Evolutionary conservation across 768 basidiomycete genomes (phyloP).

Genomic region (Gelatoporia subvermispora): DNA sequence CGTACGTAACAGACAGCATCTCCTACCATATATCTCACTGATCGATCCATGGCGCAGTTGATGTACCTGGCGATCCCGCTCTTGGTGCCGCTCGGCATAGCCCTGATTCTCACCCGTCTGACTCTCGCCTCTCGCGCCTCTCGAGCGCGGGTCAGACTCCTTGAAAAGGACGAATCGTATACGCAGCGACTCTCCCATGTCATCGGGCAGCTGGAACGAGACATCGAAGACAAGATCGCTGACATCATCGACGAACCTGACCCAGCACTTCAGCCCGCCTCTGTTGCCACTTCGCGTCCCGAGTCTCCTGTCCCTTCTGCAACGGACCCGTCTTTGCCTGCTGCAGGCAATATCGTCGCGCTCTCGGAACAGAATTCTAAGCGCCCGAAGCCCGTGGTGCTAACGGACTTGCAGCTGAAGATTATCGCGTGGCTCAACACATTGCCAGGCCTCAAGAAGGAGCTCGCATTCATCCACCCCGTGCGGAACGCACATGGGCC

Average conservation of each 20-base stretch:
- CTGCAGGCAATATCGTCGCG: background rate
- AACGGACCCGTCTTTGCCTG: background rate
- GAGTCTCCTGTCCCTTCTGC: background rate
- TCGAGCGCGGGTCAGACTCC: constrained; percentile 54
- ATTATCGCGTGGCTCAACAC: constrained; percentile 60
- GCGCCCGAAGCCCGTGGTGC: constrained; percentile 35
- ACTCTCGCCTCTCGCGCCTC: constrained; percentile 55
- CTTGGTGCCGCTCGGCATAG: constrained; percentile 55
- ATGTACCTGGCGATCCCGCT: constrained; percentile 57
- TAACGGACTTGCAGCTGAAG: constrained; percentile 39
- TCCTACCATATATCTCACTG: background rate
- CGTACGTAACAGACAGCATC: constrained; percentile 40
- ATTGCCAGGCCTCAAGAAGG: constrained; percentile 65
- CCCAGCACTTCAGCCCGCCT: background rate
- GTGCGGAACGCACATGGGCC: constrained; percentile 65
- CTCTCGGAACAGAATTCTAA: background rate
- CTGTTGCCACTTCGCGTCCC: background rate
- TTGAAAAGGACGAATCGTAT: constrained; percentile 52
- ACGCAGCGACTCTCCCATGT: constrained; percentile 51
- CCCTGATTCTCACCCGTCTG: constrained; percentile 51
- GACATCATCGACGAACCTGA: constrained; percentile 47
- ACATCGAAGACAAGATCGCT: constrained; percentile 55
- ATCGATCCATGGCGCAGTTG: constrained; percentile 34
- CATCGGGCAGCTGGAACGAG: constrained; percentile 52
- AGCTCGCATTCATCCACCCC: constrained; percentile 56